Percentiles rank a stretch among this genome's conserved stretches.
These are phyloP conservation scores for Phalaenopsis equestris DNA, from an alignment of 106 monocot genomes.

Conservation along the genomic window DNA sequence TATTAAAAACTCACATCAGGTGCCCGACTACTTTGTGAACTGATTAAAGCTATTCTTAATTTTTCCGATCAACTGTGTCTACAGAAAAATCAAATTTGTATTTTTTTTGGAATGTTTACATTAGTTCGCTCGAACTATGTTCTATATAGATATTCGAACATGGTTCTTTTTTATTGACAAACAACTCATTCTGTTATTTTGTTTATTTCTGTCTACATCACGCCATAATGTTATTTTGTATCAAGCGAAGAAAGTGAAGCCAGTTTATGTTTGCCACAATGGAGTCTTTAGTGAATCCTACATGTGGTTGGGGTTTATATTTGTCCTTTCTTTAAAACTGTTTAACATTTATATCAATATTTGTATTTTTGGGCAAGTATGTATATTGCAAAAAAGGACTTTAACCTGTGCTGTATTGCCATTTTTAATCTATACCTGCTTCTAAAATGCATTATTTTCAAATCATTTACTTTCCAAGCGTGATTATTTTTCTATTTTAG, in stretches of 20 bases:
- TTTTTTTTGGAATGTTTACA: background rate
- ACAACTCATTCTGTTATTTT: background rate
- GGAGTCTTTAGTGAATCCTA: background rate
- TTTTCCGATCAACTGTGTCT: background rate
- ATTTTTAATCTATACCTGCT: no score
- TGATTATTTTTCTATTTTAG: background rate
- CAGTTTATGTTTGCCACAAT: background rate
- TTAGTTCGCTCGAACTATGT: background rate
- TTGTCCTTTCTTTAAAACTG: no score
- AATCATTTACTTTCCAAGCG: background rate
- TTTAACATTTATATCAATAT: no score
- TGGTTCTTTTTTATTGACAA: background rate
- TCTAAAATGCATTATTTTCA: background rate
- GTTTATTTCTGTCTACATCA: background rate
- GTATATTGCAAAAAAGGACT: no score
- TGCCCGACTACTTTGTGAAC: conserved; percentile 9
- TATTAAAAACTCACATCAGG: conserved; percentile 61
- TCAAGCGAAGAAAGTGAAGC: background rate
- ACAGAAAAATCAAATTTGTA: background rate
- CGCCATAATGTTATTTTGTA: background rate
- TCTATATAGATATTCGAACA: background rate
- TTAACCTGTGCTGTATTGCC: no score
- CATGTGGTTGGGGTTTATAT: no score
- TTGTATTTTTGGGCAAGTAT: no score
- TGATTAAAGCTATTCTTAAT: background rate